Evolutionary conservation across 805 yeast genomes (phyloP), one percentile per base, ranked within the genome.

Genomic region (Starmera pachycereana): DNA sequence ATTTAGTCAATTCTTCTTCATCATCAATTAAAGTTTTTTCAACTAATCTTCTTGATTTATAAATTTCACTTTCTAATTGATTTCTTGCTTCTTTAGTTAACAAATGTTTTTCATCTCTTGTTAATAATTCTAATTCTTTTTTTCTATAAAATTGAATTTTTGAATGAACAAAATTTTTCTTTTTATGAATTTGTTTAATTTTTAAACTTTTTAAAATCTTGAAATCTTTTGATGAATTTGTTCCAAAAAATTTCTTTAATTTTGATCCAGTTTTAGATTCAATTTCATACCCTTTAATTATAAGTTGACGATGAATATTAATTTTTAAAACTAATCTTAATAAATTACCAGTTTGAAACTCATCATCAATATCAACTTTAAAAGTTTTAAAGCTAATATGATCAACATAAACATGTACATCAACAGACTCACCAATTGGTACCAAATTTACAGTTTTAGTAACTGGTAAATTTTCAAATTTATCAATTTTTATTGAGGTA

Each of bases 1-100:
- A 56, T 69, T 76, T 51, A 63, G 68, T 73, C 82, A 83, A 71
- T 84, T 90, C 48, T 72, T 81, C 36, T 73, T 81, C 46, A 76
- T 66, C 38, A 89, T 87, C 58, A 74, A 49, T 74, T 69, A 61
- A 81, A 81, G 53, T 73, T 73, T 33, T 82, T 90, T 41, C 81
- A 89, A 54, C 82, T 69, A 68, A 84, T 83, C 59, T 87, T 65
- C 92, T 78, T 60, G 82, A 75, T 56, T 81, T 87, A 63, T 83
- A 83, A 55, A 84, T 83, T 70, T 82, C 83, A 68, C 82, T 90
- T 69, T 83, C 92, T 42, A 84, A 70, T 39, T 88, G 85, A 60
- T 83, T 83, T 78, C 83, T 84, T 61, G 81, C 78, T 66, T 83
- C 90, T 68, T 83, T 90, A 48, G 92, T 83, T 63, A 82, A 89